Evolutionary conservation across 2,329 filamentous ascomycete genomes (phyloP), one percentile per base, ranked within the genome.

Genomic region (Fusarium zealandicum): DNA sequence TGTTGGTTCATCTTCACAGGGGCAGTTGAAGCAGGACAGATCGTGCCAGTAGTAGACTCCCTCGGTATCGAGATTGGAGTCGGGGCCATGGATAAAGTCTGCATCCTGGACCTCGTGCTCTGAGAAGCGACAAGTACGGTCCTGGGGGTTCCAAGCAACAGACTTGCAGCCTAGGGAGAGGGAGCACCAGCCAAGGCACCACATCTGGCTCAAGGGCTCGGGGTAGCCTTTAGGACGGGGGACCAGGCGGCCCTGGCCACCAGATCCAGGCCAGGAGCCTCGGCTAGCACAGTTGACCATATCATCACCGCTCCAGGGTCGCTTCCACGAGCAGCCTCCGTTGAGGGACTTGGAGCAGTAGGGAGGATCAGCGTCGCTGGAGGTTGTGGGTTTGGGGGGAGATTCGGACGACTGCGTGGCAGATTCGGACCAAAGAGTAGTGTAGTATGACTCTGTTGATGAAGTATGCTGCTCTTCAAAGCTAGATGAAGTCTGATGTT

Each of bases 311-410:
- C 42, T 45, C 42, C 42, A 45, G 9, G 42, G 31, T 3, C 42
- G 42, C 42, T 45, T 45, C 42, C 42, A 45, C 31, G 11, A 25
- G 14, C 42, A 45, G 7, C 42, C 42, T 6, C 42, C 42, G 31
- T 45, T 45, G 11, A 45, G 42, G n/a, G 42, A 33, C 31, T 45
- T 45, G 31, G 42, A 45, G 22, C 42, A 45, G 20, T 27, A 45
- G 3, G 31, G 22, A 4, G 31, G 31, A n/a, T 18, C 31, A 6
- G 32, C 42, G 5, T 2, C 33, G 8, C 6, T 36, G 16, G 31
- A 35, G 3, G 42, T 25, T 36, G 42, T 45, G 9, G 42, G 13
- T 5, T 33, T 14, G 4, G 18, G 6, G 3, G 20, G 13, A 10
- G 6, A 5, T 7, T 20, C 11, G 20, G 16, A 16, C 7, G 42